Evolutionary conservation across 352 stramenopile species (phyloP), one percentile per base, ranked within the genome.

Genomic region (Globisporangium alternatum): DNA sequence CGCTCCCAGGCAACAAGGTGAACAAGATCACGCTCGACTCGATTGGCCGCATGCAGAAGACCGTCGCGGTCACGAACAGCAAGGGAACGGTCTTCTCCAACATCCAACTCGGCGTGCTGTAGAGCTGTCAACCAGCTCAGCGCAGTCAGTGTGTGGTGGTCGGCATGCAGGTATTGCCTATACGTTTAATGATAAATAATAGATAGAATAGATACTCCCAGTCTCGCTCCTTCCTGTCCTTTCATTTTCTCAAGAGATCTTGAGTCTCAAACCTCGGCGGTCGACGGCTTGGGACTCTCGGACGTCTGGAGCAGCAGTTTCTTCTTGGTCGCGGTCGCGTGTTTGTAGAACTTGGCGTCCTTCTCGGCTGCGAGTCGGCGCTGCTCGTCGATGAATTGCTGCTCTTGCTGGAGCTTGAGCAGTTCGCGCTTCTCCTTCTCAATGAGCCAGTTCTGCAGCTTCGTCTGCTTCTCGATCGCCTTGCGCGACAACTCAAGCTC

Each of bases 381-480:
- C 57, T 95, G 87, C 47, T 92, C 83, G n/a, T 95, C 81, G 39
- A 90, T 69, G 35, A 81, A 86, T 28, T 91, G 75, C 54, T 90
- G 82, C 57, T 97, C 86, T 45, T 85, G 75, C 33, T 95, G 78
- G 25, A 96, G 75, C 63, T 90, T 89, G 35, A 91, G 68, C 56
- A 96, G 70, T 62, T 96, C 87, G 45, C 83, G 80, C 33, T 83
- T 78, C 62, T 97, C 91, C 58, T 97, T 97, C 58, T 96, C 83
- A 17, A 93, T 75, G 21, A 97, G 72, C 89, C 89, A 97, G 37
- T 86, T 91, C 54, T 96, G 88, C 30, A 97, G 66, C 52, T 96
- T 96, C 2, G 86, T 82, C 58, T 97, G 88, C 74, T 96, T 96
- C 63, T 93, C 87, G 61, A 97, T 95, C 17, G 88, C 88, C 49